A percentile compares a stretch with the other conserved stretches of the same genome.
These are phyloP conservation scores for Schoenoplectus tabernaemontani DNA, from an alignment of 202 grass and related monocot species.

Conservation along the genomic window DNA sequence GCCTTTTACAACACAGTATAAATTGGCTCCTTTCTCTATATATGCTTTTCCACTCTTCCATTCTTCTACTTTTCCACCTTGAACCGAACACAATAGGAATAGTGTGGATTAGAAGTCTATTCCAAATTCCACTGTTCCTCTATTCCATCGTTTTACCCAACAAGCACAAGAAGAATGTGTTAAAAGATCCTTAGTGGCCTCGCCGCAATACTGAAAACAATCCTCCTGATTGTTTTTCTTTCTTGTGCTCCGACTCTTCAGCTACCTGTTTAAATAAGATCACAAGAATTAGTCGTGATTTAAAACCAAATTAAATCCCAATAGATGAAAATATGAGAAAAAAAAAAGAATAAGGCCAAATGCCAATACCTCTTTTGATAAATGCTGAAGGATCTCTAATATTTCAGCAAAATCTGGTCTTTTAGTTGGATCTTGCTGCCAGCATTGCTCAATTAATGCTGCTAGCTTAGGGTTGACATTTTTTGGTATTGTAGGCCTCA, in stretches of 20 bases:
- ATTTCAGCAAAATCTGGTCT: slow-evolving; percentile 86
- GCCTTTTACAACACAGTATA: neutral
- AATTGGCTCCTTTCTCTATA: neutral
- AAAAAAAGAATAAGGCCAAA: neutral
- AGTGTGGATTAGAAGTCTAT: neutral
- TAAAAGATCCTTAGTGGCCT: slow-evolving; percentile 38
- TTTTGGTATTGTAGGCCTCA: slow-evolving; percentile 88
- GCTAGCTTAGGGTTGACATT: slow-evolving; percentile 57
- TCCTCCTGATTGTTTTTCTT: slow-evolving; percentile 69
- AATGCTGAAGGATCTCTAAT: slow-evolving; percentile 64
- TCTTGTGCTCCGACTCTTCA: slow-evolving; percentile 56
- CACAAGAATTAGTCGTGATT: slow-evolving; percentile 3
- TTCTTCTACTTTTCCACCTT: slow-evolving; percentile 2
- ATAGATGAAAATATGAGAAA: neutral
- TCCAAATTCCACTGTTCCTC: neutral
- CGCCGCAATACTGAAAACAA: slow-evolving; percentile 72
- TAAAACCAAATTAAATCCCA: neutral
- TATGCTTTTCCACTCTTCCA: slow-evolving; percentile 12
- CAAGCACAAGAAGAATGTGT: neutral
- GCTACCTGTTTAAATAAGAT: slow-evolving; percentile 41
- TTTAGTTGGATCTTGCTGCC: slow-evolving; percentile 67
- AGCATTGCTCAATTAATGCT: slow-evolving; percentile 80
- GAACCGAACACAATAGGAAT: neutral
- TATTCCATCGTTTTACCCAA: neutral
- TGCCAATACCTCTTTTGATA: slow-evolving; percentile 61